phyloP scores from a whole-genome alignment of 257 asterid genomes.

The Gentiana dahurica region DNA sequence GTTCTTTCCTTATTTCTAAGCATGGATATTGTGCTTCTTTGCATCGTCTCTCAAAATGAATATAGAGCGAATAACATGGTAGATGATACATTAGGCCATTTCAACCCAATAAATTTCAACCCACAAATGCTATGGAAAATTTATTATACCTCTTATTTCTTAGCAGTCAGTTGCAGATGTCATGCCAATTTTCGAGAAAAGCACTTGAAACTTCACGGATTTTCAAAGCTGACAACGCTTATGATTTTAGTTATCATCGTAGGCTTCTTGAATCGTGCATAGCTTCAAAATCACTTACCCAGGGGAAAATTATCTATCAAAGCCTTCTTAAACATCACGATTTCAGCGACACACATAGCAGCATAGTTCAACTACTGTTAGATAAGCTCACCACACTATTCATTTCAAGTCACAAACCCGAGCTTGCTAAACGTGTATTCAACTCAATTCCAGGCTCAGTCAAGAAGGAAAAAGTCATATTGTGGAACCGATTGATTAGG shows the following conservation, averaged over 20 bases:
- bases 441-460: conserved; percentile 30
- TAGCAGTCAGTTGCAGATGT: conserved; percentile 4
- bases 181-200: conserved; percentile 1
- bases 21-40: too few species aligned
- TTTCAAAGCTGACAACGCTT: conserved; percentile 1
- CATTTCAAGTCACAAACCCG: conserved; percentile 53
- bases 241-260: conserved; percentile 7
- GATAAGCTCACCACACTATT: conserved; percentile 60
- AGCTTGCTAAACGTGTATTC: conserved; percentile 53
- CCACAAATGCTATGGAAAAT: too few species aligned
- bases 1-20: too few species aligned
- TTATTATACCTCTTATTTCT: too few species aligned
- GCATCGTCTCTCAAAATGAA: too few species aligned
- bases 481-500: conserved; percentile 73
- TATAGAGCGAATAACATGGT: too few species aligned
- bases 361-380: conserved; percentile 11
- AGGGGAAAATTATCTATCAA: conserved; percentile 54
- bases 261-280: conserved; percentile 26
- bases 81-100: too few species aligned
- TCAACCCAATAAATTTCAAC: too few species aligned
- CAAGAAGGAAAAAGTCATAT: conserved; percentile 36
- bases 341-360: conserved; percentile 8
- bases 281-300: conserved; percentile 38
- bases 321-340: conserved; percentile 38
- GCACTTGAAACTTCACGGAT: background rate